Base-by-base conservation (phyloP, 768 basidiomycete genomes). In the Dentipellis sp. region DNA sequence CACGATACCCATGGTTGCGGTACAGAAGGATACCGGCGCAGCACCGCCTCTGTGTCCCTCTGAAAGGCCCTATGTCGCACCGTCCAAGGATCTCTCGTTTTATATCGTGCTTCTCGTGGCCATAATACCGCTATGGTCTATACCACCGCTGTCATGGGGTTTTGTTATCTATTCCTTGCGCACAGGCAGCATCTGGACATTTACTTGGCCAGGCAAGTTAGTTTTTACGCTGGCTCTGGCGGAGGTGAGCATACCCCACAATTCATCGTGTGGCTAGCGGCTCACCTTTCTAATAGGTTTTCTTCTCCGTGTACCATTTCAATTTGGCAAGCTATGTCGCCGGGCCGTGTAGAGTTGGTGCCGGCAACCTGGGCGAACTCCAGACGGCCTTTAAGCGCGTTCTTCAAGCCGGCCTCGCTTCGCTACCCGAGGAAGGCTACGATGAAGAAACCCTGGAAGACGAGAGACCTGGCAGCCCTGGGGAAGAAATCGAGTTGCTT, bases 221-320 rank as follows among this genome's bases (percentile, higher is more conserved):
- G 56, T 72, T 8, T 84, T 86, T 58, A 72, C 67, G 29, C 59
- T 79, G 55, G 78, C 84, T 37, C 67, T 82, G 34, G 77, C 71
- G 62, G 88, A 89, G 77, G 87, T 86, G 49, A 21, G 38, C 48
- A 22, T 48, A 17, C 45, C 16, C 46, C 51, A n/a, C 3, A 8
- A 29, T 12, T 42, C 19, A 22, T 49, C 35, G 4, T 48, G 10
- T n/a, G 50, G 4, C 35, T 34, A 34, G n/a, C 49, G 19, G 55
- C 38, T 49, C 17, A 34, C 54, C 36, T 54, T 38, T 59, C 54
- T 23, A 17, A 17, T 51, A 90, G 88, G 80, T 82, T 9, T 66
- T 82, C 57, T 91, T 91, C 66, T 86, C 83, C 62, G 64, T 88
- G 16, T 82, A 88, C 66, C 77, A 89, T 61, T 69, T 68, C 56